Evolutionary conservation across 2,329 filamentous ascomycete species (phyloP), one percentile per base, ranked within the genome.

Genomic region (Madurella mycetomatis): DNA sequence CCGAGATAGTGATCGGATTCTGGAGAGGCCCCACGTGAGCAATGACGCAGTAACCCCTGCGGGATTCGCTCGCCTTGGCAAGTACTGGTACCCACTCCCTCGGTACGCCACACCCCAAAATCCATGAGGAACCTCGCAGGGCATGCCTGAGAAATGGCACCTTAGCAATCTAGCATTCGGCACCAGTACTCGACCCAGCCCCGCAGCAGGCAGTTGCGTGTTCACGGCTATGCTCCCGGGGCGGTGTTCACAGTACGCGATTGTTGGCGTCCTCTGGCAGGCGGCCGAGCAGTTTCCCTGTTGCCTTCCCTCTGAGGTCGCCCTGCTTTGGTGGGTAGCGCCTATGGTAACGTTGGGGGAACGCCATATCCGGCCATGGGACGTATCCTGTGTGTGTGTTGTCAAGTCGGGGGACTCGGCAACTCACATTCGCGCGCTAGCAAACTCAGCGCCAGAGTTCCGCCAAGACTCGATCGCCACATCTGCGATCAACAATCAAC

Each of bases 11-110:
- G 37, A 37, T 25, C 25, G 49, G 40, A 47, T 42, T 46, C 51
- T 45, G 49, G 41, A 42, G 37, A 51, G 42, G 43, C 42, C 55
- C 45, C 57, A 54, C 57, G 52, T 32, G 48, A 46, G 41, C 54
- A 41, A 58, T 56, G 53, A 54, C 57, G 52, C 43, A 50, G 55
- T 55, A 45, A 39, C 31, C 44, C 18, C 37, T 52, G 39, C 11
- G 42, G 51, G 42, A 18, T 13, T 46, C 37, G 13, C 30, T n/a
- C 4, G 13, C 15, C 57, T 52, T 55, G 49, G 49, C 48, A 52
- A 42, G 42, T 51, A 46, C 41, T 25, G 25, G 25, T 7, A 25
- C 25, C 25, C 25, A 25, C 25, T 25, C 25, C 25, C 7, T 25
- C 4, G 25, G 25, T 25, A 25, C 25, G 25, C 25, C 25, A 25